Evolutionary conservation across 805 yeast genomes (phyloP), one percentile per base, ranked within the genome.

Genomic region (Metschnikowia cubensis): DNA sequence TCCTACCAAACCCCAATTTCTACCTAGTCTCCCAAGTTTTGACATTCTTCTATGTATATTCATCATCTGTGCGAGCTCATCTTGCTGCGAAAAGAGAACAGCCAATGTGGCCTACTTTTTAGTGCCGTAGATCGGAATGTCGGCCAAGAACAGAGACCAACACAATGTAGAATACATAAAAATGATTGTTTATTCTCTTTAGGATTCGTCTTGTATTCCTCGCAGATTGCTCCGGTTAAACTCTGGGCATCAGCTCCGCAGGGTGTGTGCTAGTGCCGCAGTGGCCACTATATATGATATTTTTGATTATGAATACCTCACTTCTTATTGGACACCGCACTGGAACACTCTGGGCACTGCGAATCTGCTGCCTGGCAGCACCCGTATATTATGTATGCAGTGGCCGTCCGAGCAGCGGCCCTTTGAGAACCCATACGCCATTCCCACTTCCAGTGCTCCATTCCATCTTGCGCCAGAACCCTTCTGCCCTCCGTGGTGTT

Each of bases 341-440:
- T 22, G 17, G 21, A 2, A n/a, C 41, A n/a, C 45, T 20, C 37
- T 15, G 37, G 18, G 31, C 45, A 34, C 45, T 42, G 37, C 45
- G 34, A 42, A 42, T 11, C 18, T 33, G 37, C 45, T 34, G 29
- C 37, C 45, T 20, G 37, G 6, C 37, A n/a, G 18, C 10, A 20
- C 37, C 18, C 45, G 25, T 32, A 42, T 21, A 42, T 42, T 15
- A 43, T 43, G 35, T 41, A 43, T 43, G 46, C 46, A 43, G 46
- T 43, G 46, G 46, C 45, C 46, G 46, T 35, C 22, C 46, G 46
- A 43, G 46, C 32, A 43, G 46, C 46, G 46, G 40, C 33, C n/a
- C 39, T 35, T 14, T 33, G 37, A 32, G 37, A 42, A 21, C 11
- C 31, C 17, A n/a, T 34, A 11, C 45, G 33, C 45, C 45, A 20